A percentile compares a stretch with the other conserved stretches of the same genome.
phyloP scores from a whole-genome alignment of 192 early-diverging fungal species.

The Backusella circina region DNA sequence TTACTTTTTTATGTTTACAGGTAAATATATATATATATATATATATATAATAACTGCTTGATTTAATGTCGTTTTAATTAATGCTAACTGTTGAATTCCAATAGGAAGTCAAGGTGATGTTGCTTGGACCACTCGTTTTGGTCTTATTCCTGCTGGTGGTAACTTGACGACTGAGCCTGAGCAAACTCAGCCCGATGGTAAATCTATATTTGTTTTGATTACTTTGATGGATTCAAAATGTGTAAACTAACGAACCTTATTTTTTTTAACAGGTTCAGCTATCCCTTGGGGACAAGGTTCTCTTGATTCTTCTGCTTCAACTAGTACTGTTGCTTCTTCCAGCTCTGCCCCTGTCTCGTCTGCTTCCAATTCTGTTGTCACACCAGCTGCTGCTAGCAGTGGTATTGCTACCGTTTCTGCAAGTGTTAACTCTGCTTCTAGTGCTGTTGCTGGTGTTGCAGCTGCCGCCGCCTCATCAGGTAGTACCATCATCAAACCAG shows the following conservation, averaged over 20 bases:
- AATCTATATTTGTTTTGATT: background rate
- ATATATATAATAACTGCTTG: background rate
- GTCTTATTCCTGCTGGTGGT: constrained; percentile 25
- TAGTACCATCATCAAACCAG: constrained; percentile 2
- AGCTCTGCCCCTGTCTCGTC: background rate
- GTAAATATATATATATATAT: constrained; percentile 7
- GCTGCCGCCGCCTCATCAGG: background rate
- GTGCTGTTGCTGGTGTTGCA: background rate
- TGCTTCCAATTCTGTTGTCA: background rate
- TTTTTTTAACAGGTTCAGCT: background rate
- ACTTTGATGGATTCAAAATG: background rate
- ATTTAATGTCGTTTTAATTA: background rate
- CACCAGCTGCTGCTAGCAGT: background rate
- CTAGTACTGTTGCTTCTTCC: background rate
- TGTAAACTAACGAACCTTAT: background rate
- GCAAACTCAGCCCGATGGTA: constrained; percentile 20
- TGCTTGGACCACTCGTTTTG: constrained; percentile 39
- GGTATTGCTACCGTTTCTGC: background rate
- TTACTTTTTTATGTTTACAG: constrained; percentile 41
- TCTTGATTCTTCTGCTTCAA: background rate
- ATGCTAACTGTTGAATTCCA: background rate
- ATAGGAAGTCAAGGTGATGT: constrained; percentile 6
- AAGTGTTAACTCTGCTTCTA: background rate
- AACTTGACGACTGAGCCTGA: background rate
- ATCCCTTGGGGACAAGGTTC: constrained; percentile 1